Percentiles rank a stretch among this genome's conserved stretches.
These are phyloP conservation scores for Panicum hallii DNA, from an alignment of 202 grass and related monocot genomes.

Conservation along the genomic window DNA sequence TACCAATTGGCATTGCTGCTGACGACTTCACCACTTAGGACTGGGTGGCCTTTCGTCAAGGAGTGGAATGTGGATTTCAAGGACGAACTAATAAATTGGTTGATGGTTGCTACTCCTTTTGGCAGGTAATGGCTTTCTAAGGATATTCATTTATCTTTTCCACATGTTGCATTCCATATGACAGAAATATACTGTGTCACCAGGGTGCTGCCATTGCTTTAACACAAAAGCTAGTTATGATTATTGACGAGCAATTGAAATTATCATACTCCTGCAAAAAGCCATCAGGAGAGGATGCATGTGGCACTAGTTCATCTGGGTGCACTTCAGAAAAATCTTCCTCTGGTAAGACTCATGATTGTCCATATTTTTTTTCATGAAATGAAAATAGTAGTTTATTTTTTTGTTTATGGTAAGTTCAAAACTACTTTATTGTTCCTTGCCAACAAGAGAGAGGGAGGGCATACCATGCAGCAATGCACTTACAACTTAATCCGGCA, in stretches of 20 bases:
- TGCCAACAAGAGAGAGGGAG: too few species aligned
- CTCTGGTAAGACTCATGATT: constrained; percentile 31
- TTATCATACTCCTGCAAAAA: constrained; percentile 48
- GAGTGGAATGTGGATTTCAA: constrained; percentile 96
- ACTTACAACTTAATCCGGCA: neutral
- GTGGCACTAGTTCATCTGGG: constrained; percentile 42
- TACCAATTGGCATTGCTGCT: neutral
- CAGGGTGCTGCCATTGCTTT: constrained; percentile 89
- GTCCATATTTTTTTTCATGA: constrained; percentile 14
- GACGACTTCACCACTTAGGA: constrained; percentile 49
- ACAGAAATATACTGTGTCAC: constrained; percentile 29
- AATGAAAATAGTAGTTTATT: neutral
- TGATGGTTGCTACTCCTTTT: constrained; percentile 99
- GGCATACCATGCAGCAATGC: neutral
- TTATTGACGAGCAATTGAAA: constrained; percentile 58
- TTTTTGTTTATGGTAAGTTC: neutral
- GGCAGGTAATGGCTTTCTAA: constrained; percentile 74
- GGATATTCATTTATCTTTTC: constrained; percentile 14
- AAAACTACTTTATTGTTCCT: neutral
- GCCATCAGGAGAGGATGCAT: constrained; percentile 25
- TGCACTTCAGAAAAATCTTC: constrained; percentile 30
- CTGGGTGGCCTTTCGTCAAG: constrained; percentile 89
- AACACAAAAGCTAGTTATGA: constrained; percentile 68
- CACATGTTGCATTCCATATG: constrained; percentile 30
- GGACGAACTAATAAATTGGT: constrained; percentile 95